Conservation (phyloP, 2,329 filamentous ascomycete genomes). For the Phialocephala subalpina region DNA sequence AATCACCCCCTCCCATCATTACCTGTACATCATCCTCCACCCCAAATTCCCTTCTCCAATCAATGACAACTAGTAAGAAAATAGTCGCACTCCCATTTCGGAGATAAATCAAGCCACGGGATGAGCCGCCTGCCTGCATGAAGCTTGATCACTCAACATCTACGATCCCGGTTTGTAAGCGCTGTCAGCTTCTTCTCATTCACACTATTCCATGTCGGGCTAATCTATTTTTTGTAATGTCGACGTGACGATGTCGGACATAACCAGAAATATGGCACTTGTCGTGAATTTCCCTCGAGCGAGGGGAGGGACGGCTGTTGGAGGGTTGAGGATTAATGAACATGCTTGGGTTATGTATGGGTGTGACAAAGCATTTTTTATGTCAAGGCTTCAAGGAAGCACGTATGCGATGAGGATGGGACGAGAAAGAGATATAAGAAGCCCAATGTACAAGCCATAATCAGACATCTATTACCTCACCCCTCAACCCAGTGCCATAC, state of each 20-base stretch:
- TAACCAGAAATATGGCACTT: too few relatives aligned
- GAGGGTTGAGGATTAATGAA: neutral
- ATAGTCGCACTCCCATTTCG: neutral
- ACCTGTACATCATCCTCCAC: neutral
- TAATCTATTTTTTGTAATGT: too few relatives aligned
- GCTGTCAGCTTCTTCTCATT: neutral
- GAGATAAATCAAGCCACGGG: neutral
- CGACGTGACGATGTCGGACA: too few relatives aligned
- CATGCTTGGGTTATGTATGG: neutral
- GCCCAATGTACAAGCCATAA: neutral
- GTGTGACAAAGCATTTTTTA: neutral
- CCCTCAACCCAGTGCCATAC: too few relatives aligned
- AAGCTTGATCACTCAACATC: neutral
- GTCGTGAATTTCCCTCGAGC: too few relatives aligned
- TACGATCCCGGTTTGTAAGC: neutral
- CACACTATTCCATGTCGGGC: too few relatives aligned
- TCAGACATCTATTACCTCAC: too few relatives aligned
- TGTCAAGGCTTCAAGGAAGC: neutral
- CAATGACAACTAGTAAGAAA: neutral
- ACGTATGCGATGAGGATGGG: neutral
- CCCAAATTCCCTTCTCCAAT: neutral
- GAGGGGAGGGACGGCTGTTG: too few relatives aligned
- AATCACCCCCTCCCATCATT: neutral
- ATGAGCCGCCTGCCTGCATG: neutral
- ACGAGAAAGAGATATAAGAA: neutral